These are phyloP conservation scores for Nothomitra cinnamomea DNA, from an alignment of 2,329 filamentous ascomycete species.

Conservation along the genomic window DNA sequence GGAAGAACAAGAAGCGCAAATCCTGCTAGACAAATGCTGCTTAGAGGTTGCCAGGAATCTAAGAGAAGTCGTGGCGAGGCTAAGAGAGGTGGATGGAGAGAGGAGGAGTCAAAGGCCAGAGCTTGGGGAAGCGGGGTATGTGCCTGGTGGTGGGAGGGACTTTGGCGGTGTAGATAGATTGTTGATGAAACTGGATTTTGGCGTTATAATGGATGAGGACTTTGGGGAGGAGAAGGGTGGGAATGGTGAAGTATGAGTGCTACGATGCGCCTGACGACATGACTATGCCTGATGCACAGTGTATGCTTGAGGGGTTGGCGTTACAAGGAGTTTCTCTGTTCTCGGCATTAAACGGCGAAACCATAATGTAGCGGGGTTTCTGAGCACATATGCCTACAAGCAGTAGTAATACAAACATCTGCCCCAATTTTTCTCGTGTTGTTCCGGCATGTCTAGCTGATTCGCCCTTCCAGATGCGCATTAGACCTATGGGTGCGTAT, in stretches of 20 bases:
- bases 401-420: too few species aligned
- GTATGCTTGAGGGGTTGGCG: too few species aligned
- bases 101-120: not conserved
- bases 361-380: too few species aligned
- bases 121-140: slow-evolving; percentile 37
- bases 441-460: too few species aligned
- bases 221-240: not conserved
- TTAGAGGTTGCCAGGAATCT: slow-evolving; percentile 12
- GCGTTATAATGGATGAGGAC: not conserved
- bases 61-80: not conserved
- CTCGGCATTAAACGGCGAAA: too few species aligned
- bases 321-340: too few species aligned
- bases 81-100: slow-evolving; percentile 4
- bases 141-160: slow-evolving; percentile 36
- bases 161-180: slow-evolving; percentile 69
- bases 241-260: not conserved
- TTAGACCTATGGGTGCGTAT: too few species aligned
- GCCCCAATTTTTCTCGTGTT: too few species aligned
- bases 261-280: not conserved
- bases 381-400: too few species aligned
- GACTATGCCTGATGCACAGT: too few species aligned
- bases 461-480: too few species aligned
- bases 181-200: slow-evolving; percentile 75
- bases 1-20: not conserved
- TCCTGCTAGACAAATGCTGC: slow-evolving; percentile 16